Evolutionary conservation across 2,329 filamentous ascomycete genomes (phyloP).

Genomic region (Ophiostoma quercus): DNA sequence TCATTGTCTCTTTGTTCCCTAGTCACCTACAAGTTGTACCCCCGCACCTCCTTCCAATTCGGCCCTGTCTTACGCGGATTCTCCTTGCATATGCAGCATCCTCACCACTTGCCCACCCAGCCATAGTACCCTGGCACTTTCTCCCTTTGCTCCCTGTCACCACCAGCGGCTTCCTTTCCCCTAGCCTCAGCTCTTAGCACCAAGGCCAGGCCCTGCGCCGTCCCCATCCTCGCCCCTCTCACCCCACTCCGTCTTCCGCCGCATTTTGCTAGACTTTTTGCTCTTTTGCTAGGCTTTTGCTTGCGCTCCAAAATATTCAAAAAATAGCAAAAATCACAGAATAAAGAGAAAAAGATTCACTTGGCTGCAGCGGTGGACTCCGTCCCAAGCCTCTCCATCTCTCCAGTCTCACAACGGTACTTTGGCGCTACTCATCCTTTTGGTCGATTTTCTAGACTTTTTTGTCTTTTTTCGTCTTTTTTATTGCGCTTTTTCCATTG

Average conservation of each 20-base stretch:
- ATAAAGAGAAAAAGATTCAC: neutral
- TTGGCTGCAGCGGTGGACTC: neutral
- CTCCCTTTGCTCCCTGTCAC: slow-evolving; percentile 15
- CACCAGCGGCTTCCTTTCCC: slow-evolving; percentile 3
- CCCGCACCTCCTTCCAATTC: slow-evolving; percentile 3
- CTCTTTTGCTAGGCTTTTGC: neutral
- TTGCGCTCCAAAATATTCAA: neutral
- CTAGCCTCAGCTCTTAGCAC: slow-evolving; percentile 13
- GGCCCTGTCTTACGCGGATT: neutral
- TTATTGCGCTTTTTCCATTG: slow-evolving; percentile 17
- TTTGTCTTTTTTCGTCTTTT: slow-evolving; percentile 11
- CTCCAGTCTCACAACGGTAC: slow-evolving; percentile 10
- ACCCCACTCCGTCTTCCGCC: slow-evolving; percentile 15
- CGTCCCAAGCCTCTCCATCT: neutral
- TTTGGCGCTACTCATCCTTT: neutral
- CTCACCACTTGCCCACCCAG: neutral
- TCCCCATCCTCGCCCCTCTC: slow-evolving; percentile 17
- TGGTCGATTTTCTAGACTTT: neutral
- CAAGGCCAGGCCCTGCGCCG: slow-evolving; percentile 11
- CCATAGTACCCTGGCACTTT: neutral
- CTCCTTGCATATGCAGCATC: slow-evolving; percentile 5
- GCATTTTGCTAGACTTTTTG: neutral
- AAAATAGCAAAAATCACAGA: too few relatives aligned
- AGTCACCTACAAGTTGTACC: neutral
- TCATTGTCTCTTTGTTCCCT: neutral